Evolutionary conservation across 2,329 filamentous ascomycete species (phyloP), one percentile per base, ranked within the genome.

Genomic region (Aaosphaeria arxii): DNA sequence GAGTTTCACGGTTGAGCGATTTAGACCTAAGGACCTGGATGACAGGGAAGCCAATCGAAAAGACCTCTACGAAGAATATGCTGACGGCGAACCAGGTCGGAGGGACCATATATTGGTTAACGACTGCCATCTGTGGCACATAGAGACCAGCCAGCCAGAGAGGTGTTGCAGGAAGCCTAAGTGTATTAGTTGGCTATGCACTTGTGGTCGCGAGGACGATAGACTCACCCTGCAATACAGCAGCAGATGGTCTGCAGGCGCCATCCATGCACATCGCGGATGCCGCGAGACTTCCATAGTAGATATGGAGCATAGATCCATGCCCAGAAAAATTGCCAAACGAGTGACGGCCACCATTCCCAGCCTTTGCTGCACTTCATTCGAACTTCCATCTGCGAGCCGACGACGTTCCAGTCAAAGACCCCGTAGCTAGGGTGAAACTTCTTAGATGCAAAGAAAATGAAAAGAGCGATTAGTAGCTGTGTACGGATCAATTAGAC

Each of bases 251-350:
- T 69, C 49, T 68, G 64, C 1, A 62, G 30, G 5, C 64, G 51
- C 66, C 64, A 69, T 17, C 62, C 56, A 35, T 67, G 61, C 1
- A 66, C 64, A 50, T 69, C 66, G 32, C 58, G 56, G 5, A 69
- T 60, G 7, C 58, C 57, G 5, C 66, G 59, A 39, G 63, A 64
- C 49, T 63, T 66, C 60, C 64, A 67, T 7, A 69, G 53, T 45
- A 63, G 53, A 47, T 64, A 67, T 2, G 65, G 66, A 6, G 66
- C 66, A 41, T 67, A 67, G 4, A 69, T 46, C 66, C 66, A 69
- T 2, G 62, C 56, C 66, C 66, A 69, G 52, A 67, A 64, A 17
- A 69, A 59, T 38, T 69, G 66, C 66, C 66, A 69, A 3, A 67
- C 58, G 9, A 69, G 63, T 0, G 64, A 64, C 4, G 64, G 50